These are phyloP conservation scores for Wickerhamiella azymoides DNA, from an alignment of 805 yeast genomes.

Conservation along the genomic window DNA sequence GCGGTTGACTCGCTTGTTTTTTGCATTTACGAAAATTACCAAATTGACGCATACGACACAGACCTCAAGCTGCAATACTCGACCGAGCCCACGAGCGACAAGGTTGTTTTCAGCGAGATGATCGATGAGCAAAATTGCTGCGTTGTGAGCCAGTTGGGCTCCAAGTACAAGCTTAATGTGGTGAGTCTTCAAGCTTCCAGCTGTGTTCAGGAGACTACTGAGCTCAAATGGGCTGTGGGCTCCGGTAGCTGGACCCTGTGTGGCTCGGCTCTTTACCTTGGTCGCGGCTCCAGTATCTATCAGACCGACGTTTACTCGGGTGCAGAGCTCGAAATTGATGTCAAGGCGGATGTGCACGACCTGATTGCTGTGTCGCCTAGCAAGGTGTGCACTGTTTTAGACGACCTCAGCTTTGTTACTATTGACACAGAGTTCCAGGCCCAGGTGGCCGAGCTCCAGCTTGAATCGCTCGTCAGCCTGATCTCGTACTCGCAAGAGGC, in stretches of 20 bases:
- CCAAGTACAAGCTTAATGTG: not conserved
- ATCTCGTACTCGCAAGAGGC: slow-evolving; percentile 12
- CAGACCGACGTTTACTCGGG: not conserved
- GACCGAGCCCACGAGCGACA: not conserved
- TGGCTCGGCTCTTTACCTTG: not conserved
- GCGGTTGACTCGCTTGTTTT: not conserved
- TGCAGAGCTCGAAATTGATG: not conserved
- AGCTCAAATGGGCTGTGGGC: not conserved
- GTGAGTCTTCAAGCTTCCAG: not conserved
- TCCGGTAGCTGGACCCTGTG: not conserved
- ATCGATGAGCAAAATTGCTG: not conserved
- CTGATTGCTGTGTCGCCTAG: slow-evolving; percentile 14
- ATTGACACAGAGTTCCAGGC: slow-evolving; percentile 16
- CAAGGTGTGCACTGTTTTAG: slow-evolving; percentile 11
- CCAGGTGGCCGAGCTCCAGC: slow-evolving; percentile 7
- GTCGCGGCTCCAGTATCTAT: not conserved
- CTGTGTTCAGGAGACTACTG: not conserved
- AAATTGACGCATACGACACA: slow-evolving; percentile 6
- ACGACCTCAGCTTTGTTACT: slow-evolving; percentile 4
- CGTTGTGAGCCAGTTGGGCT: not conserved
- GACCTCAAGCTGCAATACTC: slow-evolving; percentile 4
- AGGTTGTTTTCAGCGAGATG: not conserved
- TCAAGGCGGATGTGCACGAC: slow-evolving; percentile 2
- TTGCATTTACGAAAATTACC: not conserved
- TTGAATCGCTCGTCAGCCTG: slow-evolving; percentile 1